These are phyloP conservation scores for Penicillium alfredii DNA, from an alignment of 495 filamentous ascomycete genomes.

Conservation along the genomic window DNA sequence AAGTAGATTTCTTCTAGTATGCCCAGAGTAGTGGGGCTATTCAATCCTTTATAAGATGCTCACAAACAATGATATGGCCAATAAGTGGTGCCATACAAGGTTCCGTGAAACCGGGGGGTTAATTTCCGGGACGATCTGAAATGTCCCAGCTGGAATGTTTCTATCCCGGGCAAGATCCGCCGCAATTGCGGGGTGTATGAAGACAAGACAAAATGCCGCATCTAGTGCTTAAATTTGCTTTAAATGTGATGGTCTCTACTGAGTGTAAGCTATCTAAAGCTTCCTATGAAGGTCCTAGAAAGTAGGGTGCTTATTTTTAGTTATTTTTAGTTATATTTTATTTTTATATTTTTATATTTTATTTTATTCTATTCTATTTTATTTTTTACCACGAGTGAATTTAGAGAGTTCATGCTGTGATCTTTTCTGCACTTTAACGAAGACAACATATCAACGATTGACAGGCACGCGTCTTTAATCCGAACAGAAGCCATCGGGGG, in stretches of 20 bases:
- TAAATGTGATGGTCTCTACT: too few species aligned
- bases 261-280: too few species aligned
- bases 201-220: conserved; percentile 8
- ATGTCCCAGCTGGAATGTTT: conserved; percentile 12
- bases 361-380: too few species aligned
- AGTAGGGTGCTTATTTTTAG: too few species aligned
- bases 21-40: conserved; percentile 4
- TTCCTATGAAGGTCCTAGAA: too few species aligned
- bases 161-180: conserved; percentile 2
- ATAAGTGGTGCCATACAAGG: conserved; percentile 13
- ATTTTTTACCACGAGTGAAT: too few species aligned
- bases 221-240: too few species aligned
- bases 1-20: neutral
- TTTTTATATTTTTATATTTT: too few species aligned
- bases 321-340: too few species aligned
- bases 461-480: conserved; percentile 1
- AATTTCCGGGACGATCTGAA: conserved; percentile 3
- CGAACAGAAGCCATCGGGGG: conserved; percentile 3
- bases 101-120: conserved; percentile 8
- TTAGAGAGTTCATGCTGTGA: too few species aligned
- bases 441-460: too few species aligned
- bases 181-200: conserved; percentile 13
- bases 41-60: conserved; percentile 8
- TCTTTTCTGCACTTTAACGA: too few species aligned
- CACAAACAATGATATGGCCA: neutral